A percentile compares a stretch with the other conserved stretches of the same genome.
phyloP scores from a whole-genome alignment of 2,329 filamentous ascomycete genomes.

The Sporothrix sp. region DNA sequence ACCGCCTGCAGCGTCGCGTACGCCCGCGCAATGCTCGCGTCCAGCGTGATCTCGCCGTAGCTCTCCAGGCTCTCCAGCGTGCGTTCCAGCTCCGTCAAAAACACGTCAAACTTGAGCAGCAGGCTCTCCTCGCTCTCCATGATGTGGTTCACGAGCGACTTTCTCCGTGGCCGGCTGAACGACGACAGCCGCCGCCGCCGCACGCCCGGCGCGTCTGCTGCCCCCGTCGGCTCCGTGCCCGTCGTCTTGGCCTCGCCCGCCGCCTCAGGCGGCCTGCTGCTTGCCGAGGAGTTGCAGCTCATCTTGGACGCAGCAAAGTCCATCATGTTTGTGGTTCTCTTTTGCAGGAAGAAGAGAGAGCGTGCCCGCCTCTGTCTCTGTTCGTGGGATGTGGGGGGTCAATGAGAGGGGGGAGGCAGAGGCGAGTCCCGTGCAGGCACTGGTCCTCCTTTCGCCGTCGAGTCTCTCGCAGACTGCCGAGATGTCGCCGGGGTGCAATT shows the following conservation, averaged over 20 bases:
- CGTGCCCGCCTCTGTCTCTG: too few species aligned
- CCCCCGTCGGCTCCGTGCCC: constrained; percentile 30
- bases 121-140: constrained; percentile 55
- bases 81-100: constrained; percentile 76
- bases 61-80: constrained; percentile 81
- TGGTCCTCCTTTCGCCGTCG: too few species aligned
- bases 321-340: too few species aligned
- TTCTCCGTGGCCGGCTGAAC: constrained; percentile 43
- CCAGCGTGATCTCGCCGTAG: constrained; percentile 74
- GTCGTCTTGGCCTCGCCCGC: constrained; percentile 30
- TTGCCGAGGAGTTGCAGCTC: constrained; percentile 15
- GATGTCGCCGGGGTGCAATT: not conserved
- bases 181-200: constrained; percentile 46
- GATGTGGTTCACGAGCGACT: constrained; percentile 49
- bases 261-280: constrained; percentile 22
- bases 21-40: constrained; percentile 73
- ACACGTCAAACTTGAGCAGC: constrained; percentile 61
- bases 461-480: not conserved
- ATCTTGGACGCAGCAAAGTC: constrained; percentile 16
- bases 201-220: constrained; percentile 20
- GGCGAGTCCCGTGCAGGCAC: too few species aligned
- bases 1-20: constrained; percentile 82
- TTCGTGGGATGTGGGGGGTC: not conserved
- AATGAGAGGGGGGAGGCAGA: not conserved
- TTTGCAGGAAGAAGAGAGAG: not conserved